Percentiles rank a stretch among this genome's conserved stretches.
Evolutionary conservation across 1,284 basidiomycete species (phyloP).

Genomic region (Cryptococcus sp.): DNA sequence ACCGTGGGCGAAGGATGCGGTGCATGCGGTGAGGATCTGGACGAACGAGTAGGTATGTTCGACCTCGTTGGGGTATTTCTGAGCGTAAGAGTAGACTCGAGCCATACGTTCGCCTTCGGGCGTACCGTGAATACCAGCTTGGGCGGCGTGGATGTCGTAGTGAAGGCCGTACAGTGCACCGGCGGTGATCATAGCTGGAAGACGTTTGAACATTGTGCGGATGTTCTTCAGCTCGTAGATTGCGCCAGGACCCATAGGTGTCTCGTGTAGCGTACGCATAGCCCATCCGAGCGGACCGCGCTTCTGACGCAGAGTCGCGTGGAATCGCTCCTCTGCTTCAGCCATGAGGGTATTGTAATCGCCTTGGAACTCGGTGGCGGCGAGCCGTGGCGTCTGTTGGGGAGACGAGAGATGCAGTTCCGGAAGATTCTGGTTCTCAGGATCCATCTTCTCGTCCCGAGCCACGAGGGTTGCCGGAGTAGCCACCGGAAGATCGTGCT

Average conservation of each 20-base stretch:
- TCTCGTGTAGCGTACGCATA: conserved; percentile 42
- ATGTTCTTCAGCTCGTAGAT: conserved; percentile 44
- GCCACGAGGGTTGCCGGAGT: conserved; percentile 12
- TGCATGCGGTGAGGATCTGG: conserved; percentile 57
- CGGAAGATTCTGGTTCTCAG: conserved; percentile 1
- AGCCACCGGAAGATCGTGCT: conserved; percentile 23
- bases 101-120: conserved; percentile 51
- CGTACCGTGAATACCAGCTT: conserved; percentile 49
- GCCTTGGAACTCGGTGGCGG: background rate
- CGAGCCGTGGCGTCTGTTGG: conserved; percentile 9
- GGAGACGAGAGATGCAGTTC: conserved; percentile 7
- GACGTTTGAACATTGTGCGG: conserved; percentile 28
- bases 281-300: conserved; percentile 43
- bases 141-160: conserved; percentile 52
- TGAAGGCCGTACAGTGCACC: conserved; percentile 39
- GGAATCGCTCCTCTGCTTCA: conserved; percentile 28
- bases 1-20: conserved; percentile 57
- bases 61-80: conserved; percentile 56
- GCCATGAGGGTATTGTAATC: conserved; percentile 32
- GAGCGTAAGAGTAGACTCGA: conserved; percentile 48
- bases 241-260: conserved; percentile 36
- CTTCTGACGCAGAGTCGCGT: conserved; percentile 37
- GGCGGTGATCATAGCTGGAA: conserved; percentile 34
- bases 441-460: conserved; percentile 18
- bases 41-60: conserved; percentile 57